phyloP scores from a whole-genome alignment of 139 green algal genomes.

The Auxenochlorella pyrenoidosa region DNA sequence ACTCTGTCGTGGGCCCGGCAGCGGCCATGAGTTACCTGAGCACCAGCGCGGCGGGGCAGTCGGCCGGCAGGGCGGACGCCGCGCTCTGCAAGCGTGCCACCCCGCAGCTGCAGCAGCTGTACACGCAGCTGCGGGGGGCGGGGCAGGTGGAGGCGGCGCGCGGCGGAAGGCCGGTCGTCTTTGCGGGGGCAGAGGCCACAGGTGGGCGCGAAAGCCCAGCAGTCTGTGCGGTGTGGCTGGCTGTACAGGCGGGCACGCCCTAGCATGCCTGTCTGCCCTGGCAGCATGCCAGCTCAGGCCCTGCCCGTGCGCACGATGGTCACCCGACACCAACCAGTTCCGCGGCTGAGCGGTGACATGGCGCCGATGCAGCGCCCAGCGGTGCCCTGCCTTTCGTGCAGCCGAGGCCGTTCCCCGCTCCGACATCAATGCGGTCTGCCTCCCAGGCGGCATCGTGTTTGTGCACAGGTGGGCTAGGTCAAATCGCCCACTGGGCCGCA shows the following conservation, averaged over 20 bases:
- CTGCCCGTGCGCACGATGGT: too few species aligned
- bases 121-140: neutral
- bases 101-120: neutral
- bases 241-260: too few species aligned
- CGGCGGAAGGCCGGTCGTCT: neutral
- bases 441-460: conserved; percentile 24
- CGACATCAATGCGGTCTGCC: conserved; percentile 23
- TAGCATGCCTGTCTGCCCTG: too few species aligned
- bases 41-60: neutral
- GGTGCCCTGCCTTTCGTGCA: neutral
- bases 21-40: conserved; percentile 4
- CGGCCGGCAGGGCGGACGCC: neutral
- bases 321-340: too few species aligned
- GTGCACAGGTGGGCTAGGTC: neutral
- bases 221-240: too few species aligned
- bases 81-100: neutral
- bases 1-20: neutral
- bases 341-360: too few species aligned
- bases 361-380: too few species aligned
- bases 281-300: too few species aligned
- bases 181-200: neutral
- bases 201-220: too few species aligned
- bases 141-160: neutral
- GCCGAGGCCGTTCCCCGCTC: neutral
- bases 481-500: too few species aligned